These are phyloP conservation scores for Phytophthora pistaciae DNA, from an alignment of 352 stramenopile genomes.

Conservation along the genomic window DNA sequence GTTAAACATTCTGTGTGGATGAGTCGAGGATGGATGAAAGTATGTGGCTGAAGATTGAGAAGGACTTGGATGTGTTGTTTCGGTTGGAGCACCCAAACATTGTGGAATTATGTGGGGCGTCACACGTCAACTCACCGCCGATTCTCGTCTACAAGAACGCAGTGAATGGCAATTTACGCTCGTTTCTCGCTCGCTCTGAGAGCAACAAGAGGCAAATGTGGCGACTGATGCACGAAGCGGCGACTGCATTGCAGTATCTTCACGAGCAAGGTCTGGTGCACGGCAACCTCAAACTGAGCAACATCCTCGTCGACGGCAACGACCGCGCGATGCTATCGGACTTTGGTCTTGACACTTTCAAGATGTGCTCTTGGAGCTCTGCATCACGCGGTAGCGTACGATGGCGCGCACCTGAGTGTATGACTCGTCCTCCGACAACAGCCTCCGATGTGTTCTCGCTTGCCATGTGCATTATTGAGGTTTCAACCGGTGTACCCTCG, in stretches of 20 bases:
- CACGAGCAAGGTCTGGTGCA: slow-evolving; percentile 33
- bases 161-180: not conserved
- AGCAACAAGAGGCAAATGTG: slow-evolving; percentile 4
- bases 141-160: slow-evolving; percentile 16
- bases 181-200: slow-evolving; percentile 1
- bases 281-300: slow-evolving; percentile 39
- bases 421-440: slow-evolving; percentile 3
- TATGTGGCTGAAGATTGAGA: not conserved
- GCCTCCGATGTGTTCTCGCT: slow-evolving; percentile 39
- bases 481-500: slow-evolving; percentile 3
- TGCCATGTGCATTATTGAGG: slow-evolving; percentile 43
- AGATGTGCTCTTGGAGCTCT: not conserved
- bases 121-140: slow-evolving; percentile 2
- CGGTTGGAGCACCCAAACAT: slow-evolving; percentile 14
- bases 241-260: slow-evolving; percentile 31
- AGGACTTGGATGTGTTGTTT: slow-evolving; percentile 12
- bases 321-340: slow-evolving; percentile 30
- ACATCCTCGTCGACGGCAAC: slow-evolving; percentile 31
- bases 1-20: slow-evolving; percentile 3
- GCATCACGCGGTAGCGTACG: slow-evolving; percentile 12
- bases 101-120: slow-evolving; percentile 13
- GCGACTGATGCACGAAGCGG: slow-evolving; percentile 15
- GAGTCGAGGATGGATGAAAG: slow-evolving; percentile 1
- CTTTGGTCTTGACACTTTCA: slow-evolving; percentile 25
- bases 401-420: slow-evolving; percentile 5